phyloP scores from a whole-genome alignment of 345 rosid genomes.

The Eucalyptus coolabah region DNA sequence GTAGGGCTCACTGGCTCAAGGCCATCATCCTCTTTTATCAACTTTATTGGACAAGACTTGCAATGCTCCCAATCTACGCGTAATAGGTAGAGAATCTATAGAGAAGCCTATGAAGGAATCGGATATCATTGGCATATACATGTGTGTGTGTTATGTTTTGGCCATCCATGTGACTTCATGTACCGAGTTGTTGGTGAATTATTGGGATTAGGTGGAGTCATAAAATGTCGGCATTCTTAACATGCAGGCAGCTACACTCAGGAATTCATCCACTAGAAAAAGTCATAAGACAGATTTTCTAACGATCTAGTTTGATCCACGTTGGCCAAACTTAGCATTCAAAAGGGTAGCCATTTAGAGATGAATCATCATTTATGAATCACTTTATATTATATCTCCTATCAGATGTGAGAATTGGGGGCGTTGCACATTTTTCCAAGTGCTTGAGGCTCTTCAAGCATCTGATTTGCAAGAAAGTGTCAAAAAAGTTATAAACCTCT shows the following conservation, averaged over 20 bases:
- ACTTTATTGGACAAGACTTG: neutral
- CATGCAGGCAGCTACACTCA: too few species aligned
- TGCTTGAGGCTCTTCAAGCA: neutral
- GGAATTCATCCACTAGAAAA: too few species aligned
- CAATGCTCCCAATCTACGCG: neutral
- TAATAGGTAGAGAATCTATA: neutral
- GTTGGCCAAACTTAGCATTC: too few species aligned
- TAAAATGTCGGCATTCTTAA: too few species aligned
- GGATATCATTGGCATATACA: neutral
- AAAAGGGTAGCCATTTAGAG: neutral
- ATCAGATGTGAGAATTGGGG: neutral
- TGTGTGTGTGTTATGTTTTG: neutral
- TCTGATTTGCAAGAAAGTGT: rapidly evolving
- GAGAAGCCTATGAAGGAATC: neutral
- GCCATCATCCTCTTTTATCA: neutral
- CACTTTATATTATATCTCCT: too few species aligned
- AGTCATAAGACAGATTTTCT: too few species aligned
- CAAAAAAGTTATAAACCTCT: too few species aligned
- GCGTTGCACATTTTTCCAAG: neutral
- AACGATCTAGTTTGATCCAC: too few species aligned
- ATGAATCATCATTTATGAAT: neutral
- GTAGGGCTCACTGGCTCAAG: conserved; percentile 21
- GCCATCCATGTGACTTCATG: too few species aligned
- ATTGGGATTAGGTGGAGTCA: too few species aligned
- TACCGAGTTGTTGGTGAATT: too few species aligned